Percentiles rank a stretch among this genome's conserved stretches.
phyloP scores from a whole-genome alignment of 352 stramenopile species.

The Elongisporangium anandrum region DNA sequence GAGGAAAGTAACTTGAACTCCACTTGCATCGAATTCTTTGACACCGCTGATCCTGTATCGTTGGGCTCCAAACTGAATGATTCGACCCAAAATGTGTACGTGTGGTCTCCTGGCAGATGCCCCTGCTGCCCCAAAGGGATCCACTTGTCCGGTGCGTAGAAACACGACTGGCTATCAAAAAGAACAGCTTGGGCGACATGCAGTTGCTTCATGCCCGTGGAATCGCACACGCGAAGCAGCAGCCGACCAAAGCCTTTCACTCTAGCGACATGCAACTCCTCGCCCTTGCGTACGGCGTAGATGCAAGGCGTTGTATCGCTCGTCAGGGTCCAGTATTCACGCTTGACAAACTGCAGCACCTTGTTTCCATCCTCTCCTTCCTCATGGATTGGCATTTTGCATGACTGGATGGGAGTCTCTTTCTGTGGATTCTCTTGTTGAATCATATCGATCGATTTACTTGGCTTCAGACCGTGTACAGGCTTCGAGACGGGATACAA shows the following conservation, averaged over 20 bases:
- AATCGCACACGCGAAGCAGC: conserved; percentile 56
- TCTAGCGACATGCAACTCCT: conserved; percentile 56
- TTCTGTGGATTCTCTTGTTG: too few relatives aligned
- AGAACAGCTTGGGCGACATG: conserved; percentile 54
- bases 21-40: conserved; percentile 34
- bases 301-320: conserved; percentile 5
- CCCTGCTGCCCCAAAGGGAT: conserved; percentile 36
- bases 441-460: too few relatives aligned
- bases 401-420: too few relatives aligned
- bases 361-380: background rate
- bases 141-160: conserved; percentile 40
- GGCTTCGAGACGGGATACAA: background rate
- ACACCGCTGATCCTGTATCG: conserved; percentile 5
- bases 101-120: conserved; percentile 41
- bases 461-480: background rate
- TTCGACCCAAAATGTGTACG: conserved; percentile 76
- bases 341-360: background rate
- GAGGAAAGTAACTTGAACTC: conserved; percentile 38
- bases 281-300: conserved; percentile 37
- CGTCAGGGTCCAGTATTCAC: background rate
- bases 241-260: conserved; percentile 48
- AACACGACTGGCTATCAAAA: conserved; percentile 66
- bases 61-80: conserved; percentile 6
- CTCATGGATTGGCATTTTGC: background rate
- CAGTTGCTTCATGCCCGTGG: conserved; percentile 34